Base-by-base conservation (phyloP, 805 yeast species). In the Cyberlindnera xylosilytica region DNA sequence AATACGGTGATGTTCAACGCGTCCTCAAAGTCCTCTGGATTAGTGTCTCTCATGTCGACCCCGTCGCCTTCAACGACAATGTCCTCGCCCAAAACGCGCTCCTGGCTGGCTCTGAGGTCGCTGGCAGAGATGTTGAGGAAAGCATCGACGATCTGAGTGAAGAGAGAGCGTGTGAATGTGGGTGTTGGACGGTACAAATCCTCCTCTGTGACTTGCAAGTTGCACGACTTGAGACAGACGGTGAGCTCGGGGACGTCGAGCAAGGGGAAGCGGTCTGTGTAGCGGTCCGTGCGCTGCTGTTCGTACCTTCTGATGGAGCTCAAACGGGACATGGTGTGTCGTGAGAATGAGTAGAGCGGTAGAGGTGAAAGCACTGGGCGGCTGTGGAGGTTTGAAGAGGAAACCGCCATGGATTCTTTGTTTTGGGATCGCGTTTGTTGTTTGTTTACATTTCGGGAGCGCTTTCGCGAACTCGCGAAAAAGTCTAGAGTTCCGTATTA, bases 121-220 rank as follows among this genome's bases (percentile, higher is more conserved):
- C 61, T 4, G 82, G 83, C 53, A 78, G 67, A 49, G 81, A 81
- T 4, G 74, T 82, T 83, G 53, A 78, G 66, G 49, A 81, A 82
- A 4, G 74, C 66, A 39, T 81, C 86, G 27, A 83, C 61, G 19
- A 83, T 72, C 52, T 79, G 84, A 51, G 78, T 80, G 44, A 78
- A 78, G 19, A 81, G 62, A 15, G 74, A 63, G 32, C 71, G 73
- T 9, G 81, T 69, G 53, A 72, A 81, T 38, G 70, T 72, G 10
- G 78, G 66, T 1, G 80, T 73, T 10, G 91, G 91, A 51, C 69
- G 74, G 6, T 65, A 47, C 2, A 83, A 66, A 38, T 73, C 69
- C 26, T 81, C 87, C 49, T 80, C 87, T 16, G 76, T 71, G 0
- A 79, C 84, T 11, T 68, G 59, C 30, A 83, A 76, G 44, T 78